Percentiles rank a stretch among this genome's conserved stretches.
phyloP scores from a whole-genome alignment of 768 basidiomycete species.

The Floccularia luteovirens region DNA sequence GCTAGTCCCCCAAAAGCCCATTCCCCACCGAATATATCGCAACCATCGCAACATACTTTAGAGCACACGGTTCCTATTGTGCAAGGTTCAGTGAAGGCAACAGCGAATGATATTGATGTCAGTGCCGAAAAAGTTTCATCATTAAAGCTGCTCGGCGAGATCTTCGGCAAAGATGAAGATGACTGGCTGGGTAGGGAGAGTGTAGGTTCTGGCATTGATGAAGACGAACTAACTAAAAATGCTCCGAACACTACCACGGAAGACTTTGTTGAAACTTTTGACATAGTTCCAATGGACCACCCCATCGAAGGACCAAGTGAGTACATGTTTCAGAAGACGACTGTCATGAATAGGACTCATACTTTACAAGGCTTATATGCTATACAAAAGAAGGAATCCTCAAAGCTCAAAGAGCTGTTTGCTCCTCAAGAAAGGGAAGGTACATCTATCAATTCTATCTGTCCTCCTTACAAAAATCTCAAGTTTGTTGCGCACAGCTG shows the following conservation, averaged over 20 bases:
- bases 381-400: too few relatives aligned
- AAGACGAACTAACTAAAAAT: constrained; percentile 22
- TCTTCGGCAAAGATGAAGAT: constrained; percentile 42
- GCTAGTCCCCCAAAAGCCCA: constrained; percentile 2
- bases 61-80: too few relatives aligned
- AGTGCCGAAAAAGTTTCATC: constrained; percentile 34
- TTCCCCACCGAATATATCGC: background rate
- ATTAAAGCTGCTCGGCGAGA: constrained; percentile 38
- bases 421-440: constrained; percentile 62
- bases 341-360: constrained; percentile 3
- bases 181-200: constrained; percentile 60
- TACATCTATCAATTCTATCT: constrained; percentile 15
- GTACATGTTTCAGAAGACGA: constrained; percentile 1
- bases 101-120: constrained; percentile 24
- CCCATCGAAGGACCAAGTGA: constrained; percentile 7
- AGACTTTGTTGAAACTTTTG: constrained; percentile 22
- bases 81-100: too few relatives aligned
- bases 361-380: too few relatives aligned
- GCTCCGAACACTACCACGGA: constrained; percentile 11
- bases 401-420: constrained; percentile 65
- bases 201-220: constrained; percentile 48
- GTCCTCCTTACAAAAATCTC: background rate
- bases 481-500: constrained; percentile 32
- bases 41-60: too few relatives aligned
- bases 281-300: constrained; percentile 22